Evolutionary conservation across 768 basidiomycete species (phyloP).

Genomic region (Pleurotus citrinopileatus): DNA sequence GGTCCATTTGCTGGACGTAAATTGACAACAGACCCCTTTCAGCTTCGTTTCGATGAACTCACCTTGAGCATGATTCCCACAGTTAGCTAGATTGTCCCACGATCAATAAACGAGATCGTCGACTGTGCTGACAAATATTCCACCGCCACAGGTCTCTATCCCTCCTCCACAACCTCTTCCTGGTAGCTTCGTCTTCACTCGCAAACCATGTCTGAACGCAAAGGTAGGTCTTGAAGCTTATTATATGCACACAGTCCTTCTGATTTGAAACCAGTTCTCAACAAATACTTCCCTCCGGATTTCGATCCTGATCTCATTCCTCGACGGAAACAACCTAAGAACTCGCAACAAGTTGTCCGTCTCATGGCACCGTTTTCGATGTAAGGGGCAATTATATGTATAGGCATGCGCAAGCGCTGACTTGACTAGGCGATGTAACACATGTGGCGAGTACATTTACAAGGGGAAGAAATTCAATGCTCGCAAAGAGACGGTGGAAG

Average conservation of each 20-base stretch:
- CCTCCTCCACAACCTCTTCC: background rate
- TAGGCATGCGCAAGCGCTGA: conserved; percentile 2
- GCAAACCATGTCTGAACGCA: conserved; percentile 74
- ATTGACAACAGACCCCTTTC: background rate
- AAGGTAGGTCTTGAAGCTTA: conserved; percentile 44
- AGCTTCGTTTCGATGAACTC: no score
- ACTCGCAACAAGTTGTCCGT: conserved; percentile 96
- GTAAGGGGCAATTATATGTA: conserved; percentile 38
- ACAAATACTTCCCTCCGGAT: conserved; percentile 97
- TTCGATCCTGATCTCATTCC: conserved; percentile 98
- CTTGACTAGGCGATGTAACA: conserved; percentile 77
- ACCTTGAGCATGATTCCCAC: no score
- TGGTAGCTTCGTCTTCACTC: background rate
- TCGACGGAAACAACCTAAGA: conserved; percentile 84
- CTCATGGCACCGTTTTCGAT: conserved; percentile 99
- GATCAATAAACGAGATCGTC: no score
- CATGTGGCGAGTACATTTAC: conserved; percentile 98
- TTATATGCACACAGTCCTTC: background rate
- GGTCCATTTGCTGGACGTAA: conserved; percentile 27
- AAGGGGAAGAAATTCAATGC: conserved; percentile 99
- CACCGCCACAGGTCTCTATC: conserved; percentile 14
- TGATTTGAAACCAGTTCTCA: conserved; percentile 58
- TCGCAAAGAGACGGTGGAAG: conserved; percentile 95
- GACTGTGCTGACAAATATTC: no score
- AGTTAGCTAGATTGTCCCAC: no score